Percentiles rank a stretch among this genome's conserved stretches.
Conservation (phyloP, 2,329 filamentous ascomycete species). For the Neoarthrinium moseri region DNA sequence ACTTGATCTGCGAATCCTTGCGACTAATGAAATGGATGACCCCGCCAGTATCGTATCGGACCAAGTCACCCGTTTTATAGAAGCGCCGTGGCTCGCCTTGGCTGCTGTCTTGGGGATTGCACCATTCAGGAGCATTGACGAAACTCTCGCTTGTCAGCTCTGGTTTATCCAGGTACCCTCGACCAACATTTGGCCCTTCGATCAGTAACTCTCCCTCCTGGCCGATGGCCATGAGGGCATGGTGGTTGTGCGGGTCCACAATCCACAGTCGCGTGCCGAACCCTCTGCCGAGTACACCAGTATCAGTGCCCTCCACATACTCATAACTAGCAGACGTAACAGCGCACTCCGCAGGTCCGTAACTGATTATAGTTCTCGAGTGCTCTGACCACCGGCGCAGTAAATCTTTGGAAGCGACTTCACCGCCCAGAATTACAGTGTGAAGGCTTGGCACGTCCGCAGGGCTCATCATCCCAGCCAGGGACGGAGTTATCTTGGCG, state of each 20-base stretch:
- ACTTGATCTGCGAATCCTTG: neutral
- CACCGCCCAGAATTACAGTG: too few species aligned
- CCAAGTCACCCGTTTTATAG: neutral
- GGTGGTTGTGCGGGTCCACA: neutral
- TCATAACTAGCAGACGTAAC: neutral
- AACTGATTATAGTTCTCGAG: neutral
- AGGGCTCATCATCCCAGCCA: too few species aligned
- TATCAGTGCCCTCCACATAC: neutral
- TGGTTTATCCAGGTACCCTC: neutral
- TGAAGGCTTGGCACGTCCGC: neutral
- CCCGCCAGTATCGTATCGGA: neutral
- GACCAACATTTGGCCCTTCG: neutral
- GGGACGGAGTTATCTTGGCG: slow-evolving; percentile 2
- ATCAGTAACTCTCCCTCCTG: neutral
- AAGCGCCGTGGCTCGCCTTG: neutral
- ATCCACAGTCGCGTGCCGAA: neutral
- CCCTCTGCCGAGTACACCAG: neutral
- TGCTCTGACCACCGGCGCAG: neutral
- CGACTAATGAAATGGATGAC: neutral
- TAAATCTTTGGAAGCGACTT: too few species aligned
- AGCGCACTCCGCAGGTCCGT: neutral
- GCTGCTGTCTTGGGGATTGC: neutral
- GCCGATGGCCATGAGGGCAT: neutral
- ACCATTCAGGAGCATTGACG: too few species aligned
- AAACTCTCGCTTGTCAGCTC: neutral